Evolutionary conservation across 179 eudicot species (phyloP).

Genomic region (Sideroxylon spinosum): DNA sequence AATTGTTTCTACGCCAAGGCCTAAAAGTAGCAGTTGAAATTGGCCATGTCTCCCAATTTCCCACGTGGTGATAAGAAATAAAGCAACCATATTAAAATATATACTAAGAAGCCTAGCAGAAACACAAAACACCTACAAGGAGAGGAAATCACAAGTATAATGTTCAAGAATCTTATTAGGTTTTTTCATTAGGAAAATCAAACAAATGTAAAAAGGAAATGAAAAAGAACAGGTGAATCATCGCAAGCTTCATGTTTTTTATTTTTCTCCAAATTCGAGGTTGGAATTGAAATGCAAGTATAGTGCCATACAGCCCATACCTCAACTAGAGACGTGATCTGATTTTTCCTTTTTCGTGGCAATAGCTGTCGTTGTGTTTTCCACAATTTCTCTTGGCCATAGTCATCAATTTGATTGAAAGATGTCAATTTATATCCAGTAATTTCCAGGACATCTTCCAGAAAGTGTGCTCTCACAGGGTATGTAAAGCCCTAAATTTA

Average conservation of each 20-base stretch:
- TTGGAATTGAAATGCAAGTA: not conserved
- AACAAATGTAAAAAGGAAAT: not conserved
- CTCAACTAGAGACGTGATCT: constrained; percentile 91
- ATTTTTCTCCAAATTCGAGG: not conserved
- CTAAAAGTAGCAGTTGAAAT: too few relatives aligned
- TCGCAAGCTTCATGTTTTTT: not conserved
- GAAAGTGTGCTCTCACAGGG: constrained; percentile 86
- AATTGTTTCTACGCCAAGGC: too few relatives aligned
- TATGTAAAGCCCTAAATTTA: constrained; percentile 76
- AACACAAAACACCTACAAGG: too few relatives aligned
- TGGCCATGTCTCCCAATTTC: too few relatives aligned
- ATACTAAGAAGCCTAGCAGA: too few relatives aligned
- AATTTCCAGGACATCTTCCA: constrained; percentile 86
- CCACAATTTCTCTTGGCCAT: constrained; percentile 99
- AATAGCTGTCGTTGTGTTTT: constrained; percentile 82
- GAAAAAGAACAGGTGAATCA: not conserved
- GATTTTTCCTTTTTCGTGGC: constrained; percentile 87
- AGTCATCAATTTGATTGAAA: constrained; percentile 94
- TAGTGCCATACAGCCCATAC: constrained; percentile 66
- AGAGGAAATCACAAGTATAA: too few relatives aligned
- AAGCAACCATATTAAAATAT: too few relatives aligned
- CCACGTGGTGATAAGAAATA: too few relatives aligned
- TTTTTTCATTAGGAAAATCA: not conserved
- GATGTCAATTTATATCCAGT: constrained; percentile 92
- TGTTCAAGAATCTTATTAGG: too few relatives aligned